Evolutionary conservation across 495 filamentous ascomycete species (phyloP).

Genomic region (Aspergillus affinis): DNA sequence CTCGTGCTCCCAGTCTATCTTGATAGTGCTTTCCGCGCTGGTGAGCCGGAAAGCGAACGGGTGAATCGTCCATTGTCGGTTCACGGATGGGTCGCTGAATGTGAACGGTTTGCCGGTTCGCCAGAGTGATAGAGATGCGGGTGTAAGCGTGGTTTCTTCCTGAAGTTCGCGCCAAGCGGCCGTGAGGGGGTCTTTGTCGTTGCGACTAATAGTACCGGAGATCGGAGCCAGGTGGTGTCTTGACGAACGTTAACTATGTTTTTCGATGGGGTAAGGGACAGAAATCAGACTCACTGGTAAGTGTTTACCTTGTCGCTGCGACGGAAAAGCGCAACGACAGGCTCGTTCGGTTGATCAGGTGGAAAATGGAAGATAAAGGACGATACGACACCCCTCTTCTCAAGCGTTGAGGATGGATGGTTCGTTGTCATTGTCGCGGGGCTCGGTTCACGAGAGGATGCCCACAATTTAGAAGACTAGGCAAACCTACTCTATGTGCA

Average conservation of each 20-base stretch:
- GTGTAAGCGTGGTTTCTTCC: slow-evolving; percentile 60
- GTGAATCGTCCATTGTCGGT: slow-evolving; percentile 61
- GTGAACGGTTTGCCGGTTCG: slow-evolving; percentile 59
- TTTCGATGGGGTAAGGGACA: background rate
- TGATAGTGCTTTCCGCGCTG: slow-evolving; percentile 42
- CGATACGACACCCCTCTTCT: slow-evolving; percentile 52
- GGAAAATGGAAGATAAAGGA: slow-evolving; percentile 54
- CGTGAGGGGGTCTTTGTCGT: slow-evolving; percentile 48
- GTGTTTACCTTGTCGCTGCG: slow-evolving; percentile 58
- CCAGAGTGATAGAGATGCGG: slow-evolving; percentile 46
- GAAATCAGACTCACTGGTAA: slow-evolving; percentile 41
- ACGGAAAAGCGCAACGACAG: slow-evolving; percentile 56
- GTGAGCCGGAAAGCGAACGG: slow-evolving; percentile 60
- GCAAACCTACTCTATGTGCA: too few relatives aligned
- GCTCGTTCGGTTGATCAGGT: slow-evolving; percentile 21
- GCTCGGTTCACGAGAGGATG: background rate
- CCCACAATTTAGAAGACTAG: too few relatives aligned
- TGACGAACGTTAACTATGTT: background rate
- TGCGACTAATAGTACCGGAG: slow-evolving; percentile 56
- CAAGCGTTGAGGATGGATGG: slow-evolving; percentile 3
- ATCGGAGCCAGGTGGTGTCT: slow-evolving; percentile 58
- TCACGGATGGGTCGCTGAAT: slow-evolving; percentile 52
- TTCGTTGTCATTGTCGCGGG: background rate
- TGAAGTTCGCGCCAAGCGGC: slow-evolving; percentile 62
- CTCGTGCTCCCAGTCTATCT: slow-evolving; percentile 64